phyloP scores from a whole-genome alignment of 1,284 basidiomycete species.

The Amylostereum chailletii region DNA sequence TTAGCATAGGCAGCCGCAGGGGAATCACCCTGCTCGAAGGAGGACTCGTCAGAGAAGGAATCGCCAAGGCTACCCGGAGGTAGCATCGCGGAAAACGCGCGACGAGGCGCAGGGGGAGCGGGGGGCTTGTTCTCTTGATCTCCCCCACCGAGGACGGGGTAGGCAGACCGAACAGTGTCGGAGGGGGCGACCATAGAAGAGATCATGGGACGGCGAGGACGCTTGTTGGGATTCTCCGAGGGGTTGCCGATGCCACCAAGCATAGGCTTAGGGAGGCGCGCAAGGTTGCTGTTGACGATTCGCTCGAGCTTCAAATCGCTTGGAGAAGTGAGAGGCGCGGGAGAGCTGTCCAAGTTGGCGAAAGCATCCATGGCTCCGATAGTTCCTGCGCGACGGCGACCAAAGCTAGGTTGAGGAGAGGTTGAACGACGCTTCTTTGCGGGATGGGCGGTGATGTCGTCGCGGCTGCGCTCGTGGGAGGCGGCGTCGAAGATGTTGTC shows the following conservation, averaged over 20 bases:
- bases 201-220: conserved; percentile 53
- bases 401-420: conserved; percentile 46
- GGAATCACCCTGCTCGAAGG: conserved; percentile 42
- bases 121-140: conserved; percentile 12
- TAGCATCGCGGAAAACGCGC: conserved; percentile 68
- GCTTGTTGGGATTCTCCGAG: conserved; percentile 42
- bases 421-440: conserved; percentile 60
- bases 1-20: conserved; percentile 71
- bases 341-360: conserved; percentile 37
- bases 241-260: conserved; percentile 54
- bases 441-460: conserved; percentile 34
- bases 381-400: conserved; percentile 20
- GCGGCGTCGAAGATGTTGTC: conserved; percentile 51
- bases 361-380: conserved; percentile 17
- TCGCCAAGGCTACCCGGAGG: conserved; percentile 39
- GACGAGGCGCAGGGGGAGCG: conserved; percentile 38
- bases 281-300: conserved; percentile 34
- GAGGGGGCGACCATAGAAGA: conserved; percentile 51
- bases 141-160: conserved; percentile 8
- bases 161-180: conserved; percentile 28
- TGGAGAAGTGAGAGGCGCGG: conserved; percentile 54
- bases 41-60: conserved; percentile 48
- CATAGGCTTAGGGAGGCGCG: conserved; percentile 44
- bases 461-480: conserved; percentile 37
- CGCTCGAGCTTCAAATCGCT: conserved; percentile 57